phyloP scores from a whole-genome alignment of 2,329 filamentous ascomycete species.

The Arachnopeziza araneosa region DNA sequence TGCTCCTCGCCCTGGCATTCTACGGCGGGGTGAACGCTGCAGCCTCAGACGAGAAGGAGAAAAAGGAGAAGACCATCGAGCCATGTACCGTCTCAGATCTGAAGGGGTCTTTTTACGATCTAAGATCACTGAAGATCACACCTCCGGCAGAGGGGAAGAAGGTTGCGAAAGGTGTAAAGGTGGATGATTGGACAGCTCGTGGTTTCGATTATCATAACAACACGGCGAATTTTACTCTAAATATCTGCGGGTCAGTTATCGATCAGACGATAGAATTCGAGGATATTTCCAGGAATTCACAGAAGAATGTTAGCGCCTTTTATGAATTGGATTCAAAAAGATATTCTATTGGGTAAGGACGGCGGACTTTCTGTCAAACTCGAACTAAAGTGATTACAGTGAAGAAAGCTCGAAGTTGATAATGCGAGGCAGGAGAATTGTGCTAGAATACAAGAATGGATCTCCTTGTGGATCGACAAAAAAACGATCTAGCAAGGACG shows the following conservation, averaged over 20 bases:
- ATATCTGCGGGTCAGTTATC: constrained; percentile 74
- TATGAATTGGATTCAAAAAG: constrained; percentile 61
- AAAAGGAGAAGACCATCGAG: constrained; percentile 22
- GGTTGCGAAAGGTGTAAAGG: constrained; percentile 47
- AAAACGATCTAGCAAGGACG: constrained; percentile 25
- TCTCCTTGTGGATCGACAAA: constrained; percentile 62
- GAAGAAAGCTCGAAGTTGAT: constrained; percentile 49
- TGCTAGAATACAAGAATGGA: constrained; percentile 71
- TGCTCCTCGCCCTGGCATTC: constrained; percentile 25
- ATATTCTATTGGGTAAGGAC: constrained; percentile 67
- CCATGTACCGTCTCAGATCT: constrained; percentile 29
- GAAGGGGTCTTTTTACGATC: constrained; percentile 29
- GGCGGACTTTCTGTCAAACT: background rate
- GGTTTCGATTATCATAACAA: constrained; percentile 60
- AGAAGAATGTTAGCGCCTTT: constrained; percentile 74
- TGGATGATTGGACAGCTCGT: constrained; percentile 56
- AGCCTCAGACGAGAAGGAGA: constrained; percentile 22
- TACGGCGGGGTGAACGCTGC: constrained; percentile 20
- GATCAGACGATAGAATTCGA: constrained; percentile 56
- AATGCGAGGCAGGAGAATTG: constrained; percentile 65
- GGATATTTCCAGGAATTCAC: constrained; percentile 55
- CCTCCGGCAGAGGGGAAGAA: constrained; percentile 30
- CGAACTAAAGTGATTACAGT: constrained; percentile 33
- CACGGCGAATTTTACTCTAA: constrained; percentile 74
- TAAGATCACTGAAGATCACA: constrained; percentile 27